A percentile compares a stretch with the other conserved stretches of the same genome.
These are phyloP conservation scores for Calonectria pauciramosa DNA, from an alignment of 2,329 filamentous ascomycete species.

Conservation along the genomic window DNA sequence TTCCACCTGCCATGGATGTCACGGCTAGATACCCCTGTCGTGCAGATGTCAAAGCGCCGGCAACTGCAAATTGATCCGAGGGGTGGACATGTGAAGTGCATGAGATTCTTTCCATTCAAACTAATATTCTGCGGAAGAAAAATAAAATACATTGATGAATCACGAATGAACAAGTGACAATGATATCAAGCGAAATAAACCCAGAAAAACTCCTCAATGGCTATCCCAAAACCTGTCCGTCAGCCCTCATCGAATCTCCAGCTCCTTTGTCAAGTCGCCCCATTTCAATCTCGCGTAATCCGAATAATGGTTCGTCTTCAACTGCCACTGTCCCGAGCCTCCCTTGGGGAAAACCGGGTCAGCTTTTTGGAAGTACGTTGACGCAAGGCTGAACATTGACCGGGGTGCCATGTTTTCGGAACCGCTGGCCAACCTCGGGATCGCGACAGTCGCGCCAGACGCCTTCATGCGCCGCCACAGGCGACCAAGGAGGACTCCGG, in stretches of 20 bases:
- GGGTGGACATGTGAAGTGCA: not conserved
- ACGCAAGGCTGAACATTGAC: not conserved
- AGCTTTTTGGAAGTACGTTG: not conserved
- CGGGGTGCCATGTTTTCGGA: not conserved
- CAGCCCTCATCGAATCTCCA: not conserved
- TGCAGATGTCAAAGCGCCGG: not conserved
- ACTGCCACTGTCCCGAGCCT: not conserved
- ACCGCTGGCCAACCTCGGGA: not conserved
- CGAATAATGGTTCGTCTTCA: not conserved
- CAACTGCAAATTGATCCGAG: not conserved
- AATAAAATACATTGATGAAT: not conserved
- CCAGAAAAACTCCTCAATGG: not conserved
- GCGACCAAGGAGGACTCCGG: not conserved
- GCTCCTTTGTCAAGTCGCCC: not conserved
- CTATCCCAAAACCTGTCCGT: not conserved
- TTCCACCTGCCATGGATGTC: not conserved
- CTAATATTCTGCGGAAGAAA: not conserved
- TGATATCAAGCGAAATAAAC: not conserved
- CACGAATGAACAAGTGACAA: not conserved
- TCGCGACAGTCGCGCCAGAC: not conserved
- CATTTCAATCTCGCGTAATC: not conserved
- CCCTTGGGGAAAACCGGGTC: not conserved
- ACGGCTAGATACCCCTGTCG: not conserved
- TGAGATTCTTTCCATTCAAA: not conserved
- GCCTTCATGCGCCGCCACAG: not conserved